Evolutionary conservation across 164 flowering plant species (phyloP).

Genomic region (Vitis rupestris): DNA sequence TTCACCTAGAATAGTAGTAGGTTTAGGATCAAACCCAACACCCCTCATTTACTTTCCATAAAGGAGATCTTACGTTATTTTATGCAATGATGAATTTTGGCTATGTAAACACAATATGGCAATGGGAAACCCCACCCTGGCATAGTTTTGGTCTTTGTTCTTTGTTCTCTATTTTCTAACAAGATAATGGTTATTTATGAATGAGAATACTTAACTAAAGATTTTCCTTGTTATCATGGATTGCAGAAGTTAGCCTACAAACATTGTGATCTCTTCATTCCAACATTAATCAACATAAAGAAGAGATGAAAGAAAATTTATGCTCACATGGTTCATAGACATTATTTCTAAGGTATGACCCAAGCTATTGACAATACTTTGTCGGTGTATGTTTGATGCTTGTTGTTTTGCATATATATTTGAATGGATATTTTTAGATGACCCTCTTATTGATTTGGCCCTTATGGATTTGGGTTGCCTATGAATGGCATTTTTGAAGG

Average conservation of each 20-base stretch:
- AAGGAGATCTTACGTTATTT: too few relatives aligned
- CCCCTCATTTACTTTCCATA: too few relatives aligned
- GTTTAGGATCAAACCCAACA: too few relatives aligned
- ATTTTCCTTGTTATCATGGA: slow-evolving; percentile 61
- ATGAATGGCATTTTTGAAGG: slow-evolving; percentile 16
- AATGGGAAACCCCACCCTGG: too few relatives aligned
- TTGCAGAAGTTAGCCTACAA: slow-evolving; percentile 6
- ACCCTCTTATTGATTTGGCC: slow-evolving; percentile 57
- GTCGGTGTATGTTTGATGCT: slow-evolving; percentile 69
- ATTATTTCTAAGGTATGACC: slow-evolving; percentile 41
- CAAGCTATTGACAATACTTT: slow-evolving; percentile 60
- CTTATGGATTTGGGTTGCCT: slow-evolving; percentile 73
- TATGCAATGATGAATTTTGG: too few relatives aligned
- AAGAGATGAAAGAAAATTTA: background rate
- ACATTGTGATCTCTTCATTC: background rate
- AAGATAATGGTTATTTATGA: slow-evolving; percentile 35
- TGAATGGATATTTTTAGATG: slow-evolving; percentile 61
- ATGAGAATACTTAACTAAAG: slow-evolving; percentile 71
- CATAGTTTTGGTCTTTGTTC: too few relatives aligned
- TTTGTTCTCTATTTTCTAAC: too few relatives aligned
- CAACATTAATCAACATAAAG: background rate
- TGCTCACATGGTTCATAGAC: slow-evolving; percentile 58
- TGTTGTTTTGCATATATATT: slow-evolving; percentile 62
- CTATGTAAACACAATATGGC: too few relatives aligned
- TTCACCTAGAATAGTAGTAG: too few relatives aligned